Conservation (phyloP, 2,329 filamentous ascomycete genomes). For the Penicillium polonicum region DNA sequence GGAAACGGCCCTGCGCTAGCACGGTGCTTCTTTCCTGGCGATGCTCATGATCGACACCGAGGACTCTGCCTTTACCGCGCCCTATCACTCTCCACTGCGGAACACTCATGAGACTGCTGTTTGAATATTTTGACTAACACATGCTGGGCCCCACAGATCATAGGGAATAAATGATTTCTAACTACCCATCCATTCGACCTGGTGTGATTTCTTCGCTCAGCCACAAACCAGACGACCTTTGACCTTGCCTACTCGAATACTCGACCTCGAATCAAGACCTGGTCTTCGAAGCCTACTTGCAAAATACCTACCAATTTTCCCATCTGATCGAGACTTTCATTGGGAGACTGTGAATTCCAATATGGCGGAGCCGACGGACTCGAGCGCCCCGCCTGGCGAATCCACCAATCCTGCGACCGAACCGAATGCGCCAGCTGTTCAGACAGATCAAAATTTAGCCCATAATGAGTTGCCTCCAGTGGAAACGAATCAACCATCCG, state of each 20-base stretch:
- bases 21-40: neutral
- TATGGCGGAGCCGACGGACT: conserved; percentile 26
- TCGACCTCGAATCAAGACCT: conserved; percentile 6
- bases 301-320: neutral
- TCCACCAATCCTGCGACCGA: conserved; percentile 16
- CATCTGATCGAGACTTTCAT: conserved; percentile 3
- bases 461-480: conserved; percentile 19
- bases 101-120: neutral
- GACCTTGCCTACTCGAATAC: conserved; percentile 16
- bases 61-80: neutral
- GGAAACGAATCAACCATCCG: conserved; percentile 11
- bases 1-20: conserved; percentile 4
- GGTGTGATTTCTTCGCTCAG: conserved; percentile 25
- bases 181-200: conserved; percentile 21
- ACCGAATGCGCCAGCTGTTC: conserved; percentile 17
- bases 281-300: neutral
- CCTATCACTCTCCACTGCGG: neutral
- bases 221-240: conserved; percentile 23
- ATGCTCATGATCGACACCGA: neutral
- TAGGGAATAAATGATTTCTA: conserved; percentile 29
- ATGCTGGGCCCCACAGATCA: conserved; percentile 12
- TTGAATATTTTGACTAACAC: conserved; percentile 14
- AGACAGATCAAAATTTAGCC: conserved; percentile 16
- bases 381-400: conserved; percentile 21
- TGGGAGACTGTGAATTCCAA: conserved; percentile 12